phyloP scores from a whole-genome alignment of 2,329 filamentous ascomycete genomes.

The Tolypocladium paradoxum region DNA sequence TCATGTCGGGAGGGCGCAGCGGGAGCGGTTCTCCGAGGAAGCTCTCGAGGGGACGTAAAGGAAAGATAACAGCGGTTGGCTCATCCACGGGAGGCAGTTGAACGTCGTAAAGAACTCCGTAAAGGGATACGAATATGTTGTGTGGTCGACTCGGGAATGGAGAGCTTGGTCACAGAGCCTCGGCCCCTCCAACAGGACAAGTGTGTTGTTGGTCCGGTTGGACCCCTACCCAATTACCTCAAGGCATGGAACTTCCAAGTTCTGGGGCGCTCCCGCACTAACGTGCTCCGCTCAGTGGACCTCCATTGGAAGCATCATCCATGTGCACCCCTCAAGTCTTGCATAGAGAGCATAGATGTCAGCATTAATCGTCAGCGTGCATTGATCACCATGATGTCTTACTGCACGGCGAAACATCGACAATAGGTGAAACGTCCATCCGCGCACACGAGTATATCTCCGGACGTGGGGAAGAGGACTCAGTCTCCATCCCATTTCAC shows the following conservation, averaged over 20 bases:
- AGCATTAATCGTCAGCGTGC: neutral
- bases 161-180: neutral
- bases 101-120: neutral
- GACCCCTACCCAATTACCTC: too few species aligned
- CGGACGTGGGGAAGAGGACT: neutral
- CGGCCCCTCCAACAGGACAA: neutral
- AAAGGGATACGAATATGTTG: neutral
- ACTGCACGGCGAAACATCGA: neutral
- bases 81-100: neutral
- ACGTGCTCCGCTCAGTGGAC: neutral
- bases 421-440: neutral
- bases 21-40: neutral
- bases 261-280: neutral
- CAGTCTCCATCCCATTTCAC: neutral
- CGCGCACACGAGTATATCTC: neutral
- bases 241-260: too few species aligned
- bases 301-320: too few species aligned
- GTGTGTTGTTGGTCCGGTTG: neutral
- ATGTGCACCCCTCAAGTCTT: neutral
- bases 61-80: neutral
- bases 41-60: neutral
- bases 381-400: neutral
- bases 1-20: conserved; percentile 14
- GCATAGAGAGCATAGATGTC: neutral
- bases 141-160: neutral